A percentile compares a stretch with the other conserved stretches of the same genome.
Conservation (phyloP, 2,329 filamentous ascomycete genomes). For the Xylaria sp. region DNA sequence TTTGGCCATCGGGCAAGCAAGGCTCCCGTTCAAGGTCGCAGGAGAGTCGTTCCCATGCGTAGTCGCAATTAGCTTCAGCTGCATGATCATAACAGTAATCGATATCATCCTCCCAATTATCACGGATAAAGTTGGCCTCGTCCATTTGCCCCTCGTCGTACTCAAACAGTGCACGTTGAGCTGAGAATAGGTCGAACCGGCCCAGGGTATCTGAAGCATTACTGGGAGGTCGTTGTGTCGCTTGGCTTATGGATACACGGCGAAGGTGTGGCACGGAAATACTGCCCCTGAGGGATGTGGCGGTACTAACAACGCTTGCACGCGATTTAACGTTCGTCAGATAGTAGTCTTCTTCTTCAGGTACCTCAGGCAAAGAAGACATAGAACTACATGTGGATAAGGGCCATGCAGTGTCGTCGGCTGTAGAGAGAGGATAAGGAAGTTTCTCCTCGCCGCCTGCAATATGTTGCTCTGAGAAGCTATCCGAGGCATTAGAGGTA, state of each 20-base stretch:
- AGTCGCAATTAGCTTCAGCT: conserved; percentile 69
- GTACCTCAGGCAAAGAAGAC: conserved; percentile 60
- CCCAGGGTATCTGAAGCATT: conserved; percentile 60
- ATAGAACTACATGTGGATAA: conserved; percentile 48
- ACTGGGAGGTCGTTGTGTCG: conserved; percentile 47
- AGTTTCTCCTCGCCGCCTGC: conserved; percentile 24
- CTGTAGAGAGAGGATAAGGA: conserved; percentile 50
- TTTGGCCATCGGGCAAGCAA: conserved; percentile 30
- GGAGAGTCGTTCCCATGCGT: conserved; percentile 67
- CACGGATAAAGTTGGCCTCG: conserved; percentile 41
- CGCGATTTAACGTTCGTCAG: conserved; percentile 47
- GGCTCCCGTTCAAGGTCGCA: conserved; percentile 50
- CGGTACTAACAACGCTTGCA: conserved; percentile 53
- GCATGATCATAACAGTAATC: conserved; percentile 75
- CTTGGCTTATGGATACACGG: conserved; percentile 47
- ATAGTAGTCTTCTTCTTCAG: conserved; percentile 65
- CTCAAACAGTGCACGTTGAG: conserved; percentile 43
- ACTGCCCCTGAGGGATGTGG: conserved; percentile 59
- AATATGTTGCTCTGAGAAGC: conserved; percentile 16
- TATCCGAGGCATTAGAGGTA: conserved; percentile 15
- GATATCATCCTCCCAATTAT: conserved; percentile 72
- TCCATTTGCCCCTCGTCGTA: conserved; percentile 33
- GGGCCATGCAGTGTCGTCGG: conserved; percentile 53
- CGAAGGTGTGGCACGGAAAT: conserved; percentile 62
- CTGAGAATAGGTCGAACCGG: conserved; percentile 47